These are phyloP conservation scores for Phytophthora fragariae DNA, from an alignment of 352 stramenopile genomes.

Conservation along the genomic window DNA sequence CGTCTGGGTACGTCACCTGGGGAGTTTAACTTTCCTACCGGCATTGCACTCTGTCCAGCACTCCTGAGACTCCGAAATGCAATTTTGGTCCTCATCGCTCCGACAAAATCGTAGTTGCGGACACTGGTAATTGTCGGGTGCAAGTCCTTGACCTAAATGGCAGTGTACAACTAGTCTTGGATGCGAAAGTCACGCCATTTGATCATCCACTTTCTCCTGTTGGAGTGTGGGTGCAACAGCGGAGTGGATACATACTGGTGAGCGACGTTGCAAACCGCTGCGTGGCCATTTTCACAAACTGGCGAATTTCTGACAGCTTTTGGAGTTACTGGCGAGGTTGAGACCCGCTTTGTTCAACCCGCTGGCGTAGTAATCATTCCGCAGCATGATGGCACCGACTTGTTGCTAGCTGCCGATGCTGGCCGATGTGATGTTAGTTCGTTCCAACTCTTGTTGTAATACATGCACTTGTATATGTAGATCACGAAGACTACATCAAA, in stretches of 20 bases:
- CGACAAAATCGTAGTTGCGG: constrained; percentile 60
- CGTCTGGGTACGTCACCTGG: constrained; percentile 38
- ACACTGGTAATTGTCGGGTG: constrained; percentile 62
- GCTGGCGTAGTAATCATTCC: constrained; percentile 31
- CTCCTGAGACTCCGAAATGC: constrained; percentile 42
- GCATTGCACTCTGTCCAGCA: constrained; percentile 49
- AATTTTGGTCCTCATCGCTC: constrained; percentile 58
- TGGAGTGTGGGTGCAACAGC: constrained; percentile 51
- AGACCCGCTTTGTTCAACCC: constrained; percentile 55
- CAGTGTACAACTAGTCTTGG: constrained; percentile 40
- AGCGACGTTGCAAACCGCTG: constrained; percentile 53
- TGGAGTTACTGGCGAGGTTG: constrained; percentile 51
- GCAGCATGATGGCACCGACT: not conserved
- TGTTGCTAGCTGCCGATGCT: constrained; percentile 42
- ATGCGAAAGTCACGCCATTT: constrained; percentile 52
- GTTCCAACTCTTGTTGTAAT: constrained; percentile 38
- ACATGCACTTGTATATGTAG: not conserved
- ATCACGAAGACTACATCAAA: constrained; percentile 7
- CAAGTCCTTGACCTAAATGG: constrained; percentile 57
- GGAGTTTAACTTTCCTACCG: constrained; percentile 60
- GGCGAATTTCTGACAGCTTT: constrained; percentile 58
- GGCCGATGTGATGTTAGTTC: constrained; percentile 45
- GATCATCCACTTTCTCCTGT: constrained; percentile 49
- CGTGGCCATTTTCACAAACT: constrained; percentile 56
- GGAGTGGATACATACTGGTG: constrained; percentile 59